These are phyloP conservation scores for Paramecium caudatum DNA, from an alignment of 73 alveolate species.

Conservation along the genomic window DNA sequence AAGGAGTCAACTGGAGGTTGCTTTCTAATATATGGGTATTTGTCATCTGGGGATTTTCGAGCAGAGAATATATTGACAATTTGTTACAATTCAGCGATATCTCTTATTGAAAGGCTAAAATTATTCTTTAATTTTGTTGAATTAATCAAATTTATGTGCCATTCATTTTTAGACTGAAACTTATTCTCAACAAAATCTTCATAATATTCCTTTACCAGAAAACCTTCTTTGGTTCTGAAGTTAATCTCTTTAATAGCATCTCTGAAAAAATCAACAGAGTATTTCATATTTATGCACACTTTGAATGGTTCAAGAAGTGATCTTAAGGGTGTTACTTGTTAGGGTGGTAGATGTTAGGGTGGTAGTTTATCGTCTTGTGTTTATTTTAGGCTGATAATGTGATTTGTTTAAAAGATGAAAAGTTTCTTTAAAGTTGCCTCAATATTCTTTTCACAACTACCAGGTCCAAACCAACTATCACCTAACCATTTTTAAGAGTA, in stretches of 20 bases:
- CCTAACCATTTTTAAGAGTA: conserved; percentile 74
- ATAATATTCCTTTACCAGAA: conserved; percentile 41
- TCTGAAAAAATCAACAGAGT: conserved; percentile 47
- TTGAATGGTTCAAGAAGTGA: conserved; percentile 68
- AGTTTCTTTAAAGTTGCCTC: conserved; percentile 68
- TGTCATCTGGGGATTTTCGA: conserved; percentile 4
- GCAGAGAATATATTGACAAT: neutral
- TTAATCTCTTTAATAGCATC: conserved; percentile 1
- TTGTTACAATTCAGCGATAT: conserved; percentile 36
- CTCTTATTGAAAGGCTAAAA: conserved; percentile 65
- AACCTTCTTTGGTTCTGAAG: neutral
- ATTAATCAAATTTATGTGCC: conserved; percentile 32
- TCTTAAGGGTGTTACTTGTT: neutral
- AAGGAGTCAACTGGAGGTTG: conserved; percentile 11
- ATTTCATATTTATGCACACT: conserved; percentile 35
- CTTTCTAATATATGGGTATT: neutral
- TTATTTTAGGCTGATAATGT: neutral
- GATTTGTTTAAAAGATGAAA: conserved; percentile 12
- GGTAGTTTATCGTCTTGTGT: neutral
- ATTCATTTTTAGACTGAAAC: conserved; percentile 36
- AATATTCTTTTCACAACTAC: conserved; percentile 66
- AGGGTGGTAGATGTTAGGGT: neutral
- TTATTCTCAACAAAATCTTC: neutral
- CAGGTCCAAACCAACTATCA: conserved; percentile 76
- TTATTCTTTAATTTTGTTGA: conserved; percentile 15